Percentiles rank a stretch among this genome's conserved stretches.
These are phyloP conservation scores for Talaromyces islandicus DNA, from an alignment of 2,329 filamentous ascomycete genomes.

Conservation along the genomic window DNA sequence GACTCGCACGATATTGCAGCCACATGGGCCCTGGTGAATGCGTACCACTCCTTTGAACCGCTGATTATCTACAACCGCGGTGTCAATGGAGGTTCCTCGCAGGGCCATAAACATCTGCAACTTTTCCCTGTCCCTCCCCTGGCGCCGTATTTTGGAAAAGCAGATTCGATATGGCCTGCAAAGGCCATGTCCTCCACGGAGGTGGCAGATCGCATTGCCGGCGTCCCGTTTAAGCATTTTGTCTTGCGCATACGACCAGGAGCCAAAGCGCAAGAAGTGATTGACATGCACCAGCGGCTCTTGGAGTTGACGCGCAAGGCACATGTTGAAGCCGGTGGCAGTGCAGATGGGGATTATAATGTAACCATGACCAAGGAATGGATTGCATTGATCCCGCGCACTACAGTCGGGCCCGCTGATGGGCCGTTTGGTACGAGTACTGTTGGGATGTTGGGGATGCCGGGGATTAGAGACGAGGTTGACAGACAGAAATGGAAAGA, in stretches of 20 bases:
- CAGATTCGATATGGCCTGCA: constrained; percentile 14
- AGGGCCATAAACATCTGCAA: constrained; percentile 44
- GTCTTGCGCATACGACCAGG: constrained; percentile 18
- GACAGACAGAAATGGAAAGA: constrained; percentile 17
- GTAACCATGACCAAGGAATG: constrained; percentile 22
- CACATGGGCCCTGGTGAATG: constrained; percentile 29
- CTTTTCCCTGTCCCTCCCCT: constrained; percentile 29
- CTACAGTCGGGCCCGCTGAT: constrained; percentile 10
- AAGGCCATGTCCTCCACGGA: constrained; percentile 15
- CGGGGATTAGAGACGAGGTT: constrained; percentile 15
- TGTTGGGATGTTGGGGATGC: constrained; percentile 19
- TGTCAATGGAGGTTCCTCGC: constrained; percentile 36
- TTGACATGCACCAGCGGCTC: constrained; percentile 15
- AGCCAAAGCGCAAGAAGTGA: constrained; percentile 7
- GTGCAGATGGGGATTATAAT: constrained; percentile 18
- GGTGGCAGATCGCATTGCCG: constrained; percentile 13
- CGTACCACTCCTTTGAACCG: constrained; percentile 18
- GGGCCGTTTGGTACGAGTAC: constrained; percentile 17
- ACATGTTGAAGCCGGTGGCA: constrained; percentile 12
- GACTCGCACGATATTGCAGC: constrained; percentile 30
- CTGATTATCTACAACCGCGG: constrained; percentile 44
- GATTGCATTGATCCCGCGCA: constrained; percentile 19
- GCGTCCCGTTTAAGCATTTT: constrained; percentile 21
- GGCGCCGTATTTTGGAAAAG: constrained; percentile 12
- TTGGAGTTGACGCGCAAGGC: constrained; percentile 15